Evolutionary conservation across 2,329 filamentous ascomycete genomes (phyloP).

Genomic region (Scorias spongiosa): DNA sequence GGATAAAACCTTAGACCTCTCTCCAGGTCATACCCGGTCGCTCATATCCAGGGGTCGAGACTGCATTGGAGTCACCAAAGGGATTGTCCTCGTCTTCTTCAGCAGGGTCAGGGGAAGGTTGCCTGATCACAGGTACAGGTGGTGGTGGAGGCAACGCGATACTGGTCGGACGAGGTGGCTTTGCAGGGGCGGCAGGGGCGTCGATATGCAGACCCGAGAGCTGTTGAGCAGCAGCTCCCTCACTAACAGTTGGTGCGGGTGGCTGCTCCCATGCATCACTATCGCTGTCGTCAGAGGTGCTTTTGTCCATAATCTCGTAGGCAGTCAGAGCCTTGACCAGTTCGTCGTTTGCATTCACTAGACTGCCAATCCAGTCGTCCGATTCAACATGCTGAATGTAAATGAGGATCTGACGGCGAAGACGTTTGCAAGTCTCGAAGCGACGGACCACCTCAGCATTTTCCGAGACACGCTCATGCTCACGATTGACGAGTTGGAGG

Average conservation of each 20-base stretch:
- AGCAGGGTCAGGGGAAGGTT: conserved; percentile 40
- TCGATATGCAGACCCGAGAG: conserved; percentile 32
- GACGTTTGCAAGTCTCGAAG: conserved; percentile 74
- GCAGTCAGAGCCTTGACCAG: conserved; percentile 88
- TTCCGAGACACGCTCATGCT: conserved; percentile 73
- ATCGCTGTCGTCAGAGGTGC: conserved; percentile 58
- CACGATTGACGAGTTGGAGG: conserved; percentile 80
- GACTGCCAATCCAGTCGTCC: conserved; percentile 79
- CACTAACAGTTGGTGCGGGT: neutral
- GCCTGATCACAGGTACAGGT: conserved; percentile 30
- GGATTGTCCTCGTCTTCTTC: conserved; percentile 76
- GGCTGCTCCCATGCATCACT: conserved; percentile 41
- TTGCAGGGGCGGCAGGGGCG: conserved; percentile 27
- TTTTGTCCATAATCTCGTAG: conserved; percentile 83
- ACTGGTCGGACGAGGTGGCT: conserved; percentile 32
- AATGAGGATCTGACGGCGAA: conserved; percentile 70
- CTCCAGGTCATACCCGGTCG: conserved; percentile 22
- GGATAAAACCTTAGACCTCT: conserved; percentile 4
- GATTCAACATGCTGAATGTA: conserved; percentile 88
- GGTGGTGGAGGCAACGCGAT: conserved; percentile 21
- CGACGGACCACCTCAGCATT: conserved; percentile 58
- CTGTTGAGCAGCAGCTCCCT: conserved; percentile 21
- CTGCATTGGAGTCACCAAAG: conserved; percentile 69
- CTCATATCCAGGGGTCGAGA: conserved; percentile 38
- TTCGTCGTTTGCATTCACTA: conserved; percentile 89